phyloP scores from a whole-genome alignment of 2,329 filamentous ascomycete species.

The Madurella mycetomatis region DNA sequence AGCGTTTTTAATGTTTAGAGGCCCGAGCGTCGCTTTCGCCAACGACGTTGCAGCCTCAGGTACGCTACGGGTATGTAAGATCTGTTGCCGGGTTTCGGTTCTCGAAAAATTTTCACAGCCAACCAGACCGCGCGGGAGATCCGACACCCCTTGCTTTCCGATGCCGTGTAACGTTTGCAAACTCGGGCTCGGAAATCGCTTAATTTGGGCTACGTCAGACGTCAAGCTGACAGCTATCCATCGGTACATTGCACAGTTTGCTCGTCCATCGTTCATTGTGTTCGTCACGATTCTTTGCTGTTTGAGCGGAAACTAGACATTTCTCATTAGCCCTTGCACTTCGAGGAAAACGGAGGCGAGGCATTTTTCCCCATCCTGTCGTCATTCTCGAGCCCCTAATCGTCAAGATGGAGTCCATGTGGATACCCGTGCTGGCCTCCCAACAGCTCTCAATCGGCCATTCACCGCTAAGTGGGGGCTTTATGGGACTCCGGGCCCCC shows the following conservation, averaged over 20 bases:
- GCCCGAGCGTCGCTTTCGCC: too few species aligned
- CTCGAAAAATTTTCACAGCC: neutral
- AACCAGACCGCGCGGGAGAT: constrained; percentile 6
- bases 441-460: constrained; percentile 13
- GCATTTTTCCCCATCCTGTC: constrained; percentile 19
- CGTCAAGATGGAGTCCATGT: constrained; percentile 7
- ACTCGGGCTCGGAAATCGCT: constrained; percentile 2
- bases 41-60: too few species aligned
- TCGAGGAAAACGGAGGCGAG: constrained; percentile 2
- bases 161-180: constrained; percentile 11
- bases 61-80: too few species aligned
- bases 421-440: neutral
- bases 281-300: neutral
- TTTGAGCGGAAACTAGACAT: neutral
- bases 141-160: constrained; percentile 3
- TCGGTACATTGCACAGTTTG: too few species aligned
- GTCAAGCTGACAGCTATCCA: neutral
- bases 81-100: neutral
- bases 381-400: constrained; percentile 18
- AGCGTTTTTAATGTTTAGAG: too few species aligned
- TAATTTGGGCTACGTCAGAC: neutral
- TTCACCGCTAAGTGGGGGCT: constrained; percentile 25
- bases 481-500: constrained; percentile 19
- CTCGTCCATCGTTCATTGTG: neutral
- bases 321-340: too few species aligned